These are phyloP conservation scores for Mallotus nudiflorus DNA, from an alignment of 345 rosid species.

Conservation along the genomic window DNA sequence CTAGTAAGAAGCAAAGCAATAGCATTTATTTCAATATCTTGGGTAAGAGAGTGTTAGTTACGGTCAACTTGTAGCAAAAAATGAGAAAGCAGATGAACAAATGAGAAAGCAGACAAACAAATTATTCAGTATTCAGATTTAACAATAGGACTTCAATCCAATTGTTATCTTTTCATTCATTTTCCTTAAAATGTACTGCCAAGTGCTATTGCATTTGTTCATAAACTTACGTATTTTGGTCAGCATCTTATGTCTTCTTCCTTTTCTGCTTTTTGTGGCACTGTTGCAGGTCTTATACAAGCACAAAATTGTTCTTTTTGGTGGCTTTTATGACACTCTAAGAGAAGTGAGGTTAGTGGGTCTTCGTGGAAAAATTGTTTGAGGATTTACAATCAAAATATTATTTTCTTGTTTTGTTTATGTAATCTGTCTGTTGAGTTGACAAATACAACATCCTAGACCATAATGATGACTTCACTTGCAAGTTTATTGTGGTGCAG, in stretches of 20 bases:
- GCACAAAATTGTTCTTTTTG: slow-evolving; percentile 90
- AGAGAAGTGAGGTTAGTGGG: slow-evolving; percentile 90
- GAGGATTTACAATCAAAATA: slow-evolving; percentile 5
- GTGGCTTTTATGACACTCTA: slow-evolving; percentile 97
- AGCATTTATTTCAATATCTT: too few relatives aligned
- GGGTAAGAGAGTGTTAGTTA: too few relatives aligned
- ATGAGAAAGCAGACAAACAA: background rate
- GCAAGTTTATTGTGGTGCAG: slow-evolving; percentile 13
- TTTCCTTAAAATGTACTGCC: background rate
- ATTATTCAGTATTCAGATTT: background rate
- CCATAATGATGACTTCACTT: background rate
- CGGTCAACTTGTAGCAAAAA: too few relatives aligned
- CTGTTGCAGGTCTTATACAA: slow-evolving; percentile 80
- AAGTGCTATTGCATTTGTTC: background rate
- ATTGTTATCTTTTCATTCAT: background rate
- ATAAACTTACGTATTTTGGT: background rate
- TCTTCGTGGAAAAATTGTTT: slow-evolving; percentile 9
- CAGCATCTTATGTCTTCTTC: slow-evolving; percentile 10
- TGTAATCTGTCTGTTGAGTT: background rate
- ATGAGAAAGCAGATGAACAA: too few relatives aligned
- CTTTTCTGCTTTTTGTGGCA: slow-evolving; percentile 16
- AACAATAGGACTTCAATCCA: background rate
- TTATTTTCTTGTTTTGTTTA: slow-evolving; percentile 9
- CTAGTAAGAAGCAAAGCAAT: background rate
- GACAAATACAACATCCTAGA: background rate